Percentiles rank a stretch among this genome's conserved stretches.
phyloP scores from a whole-genome alignment of 305 asterid species.

The Rubia balearica region DNA sequence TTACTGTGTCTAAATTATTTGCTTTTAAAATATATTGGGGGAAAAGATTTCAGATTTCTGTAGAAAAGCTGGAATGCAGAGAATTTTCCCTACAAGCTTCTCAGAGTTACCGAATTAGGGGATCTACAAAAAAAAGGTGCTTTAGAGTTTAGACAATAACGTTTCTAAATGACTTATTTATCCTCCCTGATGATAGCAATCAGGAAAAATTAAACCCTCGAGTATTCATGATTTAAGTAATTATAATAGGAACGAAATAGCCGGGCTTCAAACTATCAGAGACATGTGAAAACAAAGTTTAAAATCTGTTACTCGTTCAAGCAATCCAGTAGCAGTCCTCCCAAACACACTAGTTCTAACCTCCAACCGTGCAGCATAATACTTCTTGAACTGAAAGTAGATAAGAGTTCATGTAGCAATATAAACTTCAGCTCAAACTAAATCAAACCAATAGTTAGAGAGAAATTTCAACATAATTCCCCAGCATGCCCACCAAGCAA shows the following conservation, averaged over 20 bases:
- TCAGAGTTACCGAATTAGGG: neutral
- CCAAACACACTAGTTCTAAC: neutral
- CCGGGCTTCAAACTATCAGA: neutral
- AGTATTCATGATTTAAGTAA: neutral
- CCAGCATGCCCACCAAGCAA: neutral
- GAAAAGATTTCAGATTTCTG: neutral
- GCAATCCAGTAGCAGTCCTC: neutral
- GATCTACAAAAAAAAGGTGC: neutral
- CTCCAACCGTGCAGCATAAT: neutral
- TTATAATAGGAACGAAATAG: neutral
- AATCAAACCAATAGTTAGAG: neutral
- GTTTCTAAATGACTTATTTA: neutral
- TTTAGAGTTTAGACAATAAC: neutral
- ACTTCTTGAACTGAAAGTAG: neutral
- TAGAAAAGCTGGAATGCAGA: neutral
- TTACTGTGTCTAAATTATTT: too few relatives aligned
- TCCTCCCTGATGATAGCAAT: neutral
- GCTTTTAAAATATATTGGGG: neutral
- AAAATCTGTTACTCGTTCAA: neutral
- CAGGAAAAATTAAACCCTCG: neutral
- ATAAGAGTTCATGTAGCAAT: neutral
- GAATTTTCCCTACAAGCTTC: neutral
- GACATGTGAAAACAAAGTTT: neutral
- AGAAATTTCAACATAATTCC: neutral
- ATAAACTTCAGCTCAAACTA: neutral